These are phyloP conservation scores for Rhizopogon vesiculosus DNA, from an alignment of 768 basidiomycete species.

Conservation along the genomic window DNA sequence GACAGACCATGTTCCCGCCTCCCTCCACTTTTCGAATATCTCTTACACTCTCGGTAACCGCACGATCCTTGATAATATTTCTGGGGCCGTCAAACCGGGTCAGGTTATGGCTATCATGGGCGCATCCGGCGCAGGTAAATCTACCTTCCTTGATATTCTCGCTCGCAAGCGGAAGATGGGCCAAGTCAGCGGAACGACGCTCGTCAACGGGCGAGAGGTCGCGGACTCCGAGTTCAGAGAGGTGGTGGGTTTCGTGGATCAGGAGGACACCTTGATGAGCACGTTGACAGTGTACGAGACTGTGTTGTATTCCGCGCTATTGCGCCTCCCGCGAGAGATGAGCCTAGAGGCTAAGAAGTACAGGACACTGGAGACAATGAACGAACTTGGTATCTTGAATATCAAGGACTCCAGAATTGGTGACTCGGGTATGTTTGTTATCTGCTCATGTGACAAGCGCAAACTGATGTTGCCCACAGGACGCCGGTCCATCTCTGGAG, in stretches of 20 bases:
- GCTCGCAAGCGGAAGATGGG: conserved; percentile 89
- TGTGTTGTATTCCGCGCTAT: conserved; percentile 85
- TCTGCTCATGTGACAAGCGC: neutral
- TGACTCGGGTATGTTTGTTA: conserved; percentile 51
- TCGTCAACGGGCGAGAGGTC: conserved; percentile 84
- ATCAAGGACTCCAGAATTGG: conserved; percentile 92
- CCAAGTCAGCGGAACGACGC: conserved; percentile 59
- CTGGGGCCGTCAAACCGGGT: conserved; percentile 82
- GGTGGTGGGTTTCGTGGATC: conserved; percentile 94
- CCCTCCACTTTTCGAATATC: conserved; percentile 84
- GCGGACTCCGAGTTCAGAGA: conserved; percentile 71
- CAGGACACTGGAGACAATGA: conserved; percentile 91
- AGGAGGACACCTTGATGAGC: conserved; percentile 96
- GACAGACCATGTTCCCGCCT: conserved; percentile 92
- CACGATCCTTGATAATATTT: conserved; percentile 73
- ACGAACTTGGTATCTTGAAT: conserved; percentile 88
- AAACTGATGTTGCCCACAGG: conserved; percentile 29
- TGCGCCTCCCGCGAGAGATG: conserved; percentile 93
- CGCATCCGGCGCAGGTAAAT: conserved; percentile 94
- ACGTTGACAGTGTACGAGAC: conserved; percentile 99
- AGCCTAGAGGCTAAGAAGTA: conserved; percentile 92
- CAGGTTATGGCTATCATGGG: conserved; percentile 96
- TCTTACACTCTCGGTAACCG: conserved; percentile 66
- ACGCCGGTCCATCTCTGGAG: conserved; percentile 89
- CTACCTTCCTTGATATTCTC: conserved; percentile 93